A percentile compares a stretch with the other conserved stretches of the same genome.
These are phyloP conservation scores for Keithomyces neogunnii DNA, from an alignment of 2,329 filamentous ascomycete species.

Conservation along the genomic window DNA sequence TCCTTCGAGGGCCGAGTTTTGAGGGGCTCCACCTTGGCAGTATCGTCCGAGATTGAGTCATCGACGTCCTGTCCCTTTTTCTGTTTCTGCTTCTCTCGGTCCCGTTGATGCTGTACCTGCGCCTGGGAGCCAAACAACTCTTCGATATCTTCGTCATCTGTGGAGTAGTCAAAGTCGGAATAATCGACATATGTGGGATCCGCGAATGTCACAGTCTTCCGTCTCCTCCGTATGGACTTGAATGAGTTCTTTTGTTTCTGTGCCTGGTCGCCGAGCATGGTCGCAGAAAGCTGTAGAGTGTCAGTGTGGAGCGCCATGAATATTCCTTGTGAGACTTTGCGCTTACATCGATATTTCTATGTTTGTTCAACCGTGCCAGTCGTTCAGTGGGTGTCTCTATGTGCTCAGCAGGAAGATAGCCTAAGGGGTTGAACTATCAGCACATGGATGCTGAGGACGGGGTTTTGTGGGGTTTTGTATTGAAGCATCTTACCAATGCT, in stretches of 20 bases:
- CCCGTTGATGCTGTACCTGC: constrained; percentile 19
- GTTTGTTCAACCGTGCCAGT: constrained; percentile 89
- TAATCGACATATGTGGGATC: constrained; percentile 83
- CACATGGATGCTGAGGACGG: constrained; percentile 6
- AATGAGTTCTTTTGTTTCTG: constrained; percentile 78
- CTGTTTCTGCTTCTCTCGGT: constrained; percentile 20
- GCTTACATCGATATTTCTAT: constrained; percentile 91
- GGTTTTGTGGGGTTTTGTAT: no score
- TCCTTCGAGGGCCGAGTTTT: constrained; percentile 39
- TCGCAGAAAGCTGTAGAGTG: constrained; percentile 43
- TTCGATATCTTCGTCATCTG: constrained; percentile 56
- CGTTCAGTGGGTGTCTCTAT: constrained; percentile 97
- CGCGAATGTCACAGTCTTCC: constrained; percentile 80
- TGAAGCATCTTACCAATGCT: constrained; percentile 60
- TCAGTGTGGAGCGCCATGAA: constrained; percentile 10
- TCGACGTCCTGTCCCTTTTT: constrained; percentile 14
- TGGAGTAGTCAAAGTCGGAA: constrained; percentile 77
- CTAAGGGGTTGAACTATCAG: constrained; percentile 34
- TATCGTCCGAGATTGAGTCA: constrained; percentile 36
- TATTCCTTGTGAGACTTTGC: background rate
- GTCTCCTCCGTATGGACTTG: constrained; percentile 74
- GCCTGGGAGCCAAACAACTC: constrained; percentile 31
- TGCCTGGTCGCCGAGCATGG: constrained; percentile 54
- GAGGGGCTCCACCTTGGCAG: constrained; percentile 47
- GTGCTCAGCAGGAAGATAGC: constrained; percentile 93